phyloP scores from a whole-genome alignment of 2,329 filamentous ascomycete species.

The Phyllosticta citrichinensis region DNA sequence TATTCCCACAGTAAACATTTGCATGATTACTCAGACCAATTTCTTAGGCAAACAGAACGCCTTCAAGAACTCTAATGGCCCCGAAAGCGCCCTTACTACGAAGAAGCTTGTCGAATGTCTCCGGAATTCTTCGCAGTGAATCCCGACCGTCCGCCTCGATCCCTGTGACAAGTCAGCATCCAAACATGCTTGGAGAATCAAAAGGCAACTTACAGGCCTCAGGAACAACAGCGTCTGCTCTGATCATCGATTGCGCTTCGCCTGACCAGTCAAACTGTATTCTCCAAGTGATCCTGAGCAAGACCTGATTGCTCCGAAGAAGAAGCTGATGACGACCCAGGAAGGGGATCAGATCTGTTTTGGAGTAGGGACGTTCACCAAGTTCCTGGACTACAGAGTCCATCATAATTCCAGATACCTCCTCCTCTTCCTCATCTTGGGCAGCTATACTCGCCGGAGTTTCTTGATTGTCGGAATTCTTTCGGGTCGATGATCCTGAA shows the following conservation, averaged over 20 bases:
- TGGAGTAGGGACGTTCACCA: constrained; percentile 14
- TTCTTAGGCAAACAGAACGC: constrained; percentile 38
- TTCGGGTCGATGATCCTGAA: constrained; percentile 10
- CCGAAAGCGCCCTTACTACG: constrained; percentile 44
- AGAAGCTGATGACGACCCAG: constrained; percentile 22
- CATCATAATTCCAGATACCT: constrained; percentile 12
- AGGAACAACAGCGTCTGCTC: constrained; percentile 47
- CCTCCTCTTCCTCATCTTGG: constrained; percentile 17
- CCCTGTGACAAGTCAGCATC: constrained; percentile 29
- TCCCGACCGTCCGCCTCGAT: constrained; percentile 47
- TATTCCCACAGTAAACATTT: neutral
- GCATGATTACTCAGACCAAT: neutral
- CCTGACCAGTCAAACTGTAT: constrained; percentile 64
- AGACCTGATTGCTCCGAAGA: constrained; percentile 28
- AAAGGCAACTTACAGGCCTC: constrained; percentile 48
- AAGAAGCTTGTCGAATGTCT: constrained; percentile 51
- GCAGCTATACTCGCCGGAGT: neutral
- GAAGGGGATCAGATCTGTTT: constrained; percentile 41
- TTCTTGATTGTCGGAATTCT: constrained; percentile 20
- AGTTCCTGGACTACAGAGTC: constrained; percentile 7
- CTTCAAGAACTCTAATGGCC: constrained; percentile 51
- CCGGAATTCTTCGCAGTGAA: constrained; percentile 48
- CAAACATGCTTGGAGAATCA: neutral
- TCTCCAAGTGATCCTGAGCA: constrained; percentile 50
- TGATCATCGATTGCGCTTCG: constrained; percentile 52